Conservation (phyloP, 176 grass and related monocot genomes). For the Cocos nucifera region DNA sequence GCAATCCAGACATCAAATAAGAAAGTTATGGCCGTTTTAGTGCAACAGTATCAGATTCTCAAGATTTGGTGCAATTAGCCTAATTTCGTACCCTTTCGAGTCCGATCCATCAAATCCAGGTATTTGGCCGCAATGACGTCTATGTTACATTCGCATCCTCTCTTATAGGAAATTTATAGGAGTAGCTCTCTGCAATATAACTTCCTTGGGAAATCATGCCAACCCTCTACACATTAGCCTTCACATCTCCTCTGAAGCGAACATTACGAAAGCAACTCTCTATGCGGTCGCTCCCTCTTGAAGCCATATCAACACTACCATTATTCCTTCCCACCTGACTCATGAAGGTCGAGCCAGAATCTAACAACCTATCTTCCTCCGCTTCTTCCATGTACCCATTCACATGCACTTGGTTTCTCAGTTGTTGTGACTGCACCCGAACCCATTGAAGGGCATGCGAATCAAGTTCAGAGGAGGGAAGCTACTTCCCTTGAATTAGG, state of each 20-base stretch:
- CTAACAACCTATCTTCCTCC: conserved; percentile 41
- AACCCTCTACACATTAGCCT: conserved; percentile 22
- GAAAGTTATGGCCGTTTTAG: too few relatives aligned
- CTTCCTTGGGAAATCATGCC: conserved; percentile 10
- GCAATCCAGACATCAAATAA: too few relatives aligned
- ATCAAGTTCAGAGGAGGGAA: too few relatives aligned
- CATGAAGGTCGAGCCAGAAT: conserved; percentile 50
- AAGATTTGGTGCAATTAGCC: too few relatives aligned
- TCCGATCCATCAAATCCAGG: too few relatives aligned
- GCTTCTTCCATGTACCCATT: conserved; percentile 32
- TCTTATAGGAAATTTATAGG: background rate
- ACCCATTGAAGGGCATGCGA: too few relatives aligned
- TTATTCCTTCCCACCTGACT: conserved; percentile 26
- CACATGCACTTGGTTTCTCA: conserved; percentile 27
- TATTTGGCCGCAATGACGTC: too few relatives aligned
- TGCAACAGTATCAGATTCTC: too few relatives aligned
- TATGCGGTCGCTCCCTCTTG: conserved; percentile 36
- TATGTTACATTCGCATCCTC: background rate
- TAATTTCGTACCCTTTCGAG: too few relatives aligned
- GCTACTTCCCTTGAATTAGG: too few relatives aligned
- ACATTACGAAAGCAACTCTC: conserved; percentile 37
- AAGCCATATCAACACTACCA: conserved; percentile 19
- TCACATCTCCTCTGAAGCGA: conserved; percentile 27
- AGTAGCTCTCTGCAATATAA: background rate
- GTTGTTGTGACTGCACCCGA: conserved; percentile 19